A percentile compares a stretch with the other conserved stretches of the same genome.
Conservation (phyloP, 257 asterid genomes). For the Scutellaria baicalensis region DNA sequence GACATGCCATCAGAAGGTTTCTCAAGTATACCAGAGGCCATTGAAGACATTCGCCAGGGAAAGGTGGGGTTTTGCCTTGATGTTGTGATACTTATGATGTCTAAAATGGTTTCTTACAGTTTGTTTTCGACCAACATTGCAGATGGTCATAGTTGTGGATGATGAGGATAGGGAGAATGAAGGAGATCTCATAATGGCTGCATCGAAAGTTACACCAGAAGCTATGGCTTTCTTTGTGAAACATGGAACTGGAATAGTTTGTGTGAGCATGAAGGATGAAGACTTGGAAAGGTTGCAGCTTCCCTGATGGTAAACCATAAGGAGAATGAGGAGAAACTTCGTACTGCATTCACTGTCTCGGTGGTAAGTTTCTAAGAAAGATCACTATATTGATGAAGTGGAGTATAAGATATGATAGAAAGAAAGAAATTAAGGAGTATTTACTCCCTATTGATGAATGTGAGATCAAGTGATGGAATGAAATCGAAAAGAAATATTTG, state of each 20-base stretch:
- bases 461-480: not conserved
- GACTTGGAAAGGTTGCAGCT: conserved; percentile 77
- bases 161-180: conserved; percentile 98
- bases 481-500: not conserved
- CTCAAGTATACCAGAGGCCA: conserved; percentile 72
- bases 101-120: not conserved
- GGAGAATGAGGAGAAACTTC: conserved; percentile 90
- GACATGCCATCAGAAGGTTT: conserved; percentile 76
- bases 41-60: conserved; percentile 82
- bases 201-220: conserved; percentile 87
- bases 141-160: conserved; percentile 95
- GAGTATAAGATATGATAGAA: not conserved
- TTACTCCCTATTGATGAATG: not conserved
- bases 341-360: conserved; percentile 92
- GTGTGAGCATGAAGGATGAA: conserved; percentile 94
- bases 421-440: not conserved
- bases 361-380: conserved; percentile 51
- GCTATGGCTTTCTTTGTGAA: conserved; percentile 98
- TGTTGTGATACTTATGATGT: conserved; percentile 1
- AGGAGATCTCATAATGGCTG: conserved; percentile 98
- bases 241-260: conserved; percentile 96
- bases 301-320: conserved; percentile 88
- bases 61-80: conserved; percentile 42
- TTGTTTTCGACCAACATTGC: conserved; percentile 17
- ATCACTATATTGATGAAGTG: not conserved